Evolutionary conservation across 305 asterid species (phyloP).

Genomic region (Fraxinus xanthoxyloides): DNA sequence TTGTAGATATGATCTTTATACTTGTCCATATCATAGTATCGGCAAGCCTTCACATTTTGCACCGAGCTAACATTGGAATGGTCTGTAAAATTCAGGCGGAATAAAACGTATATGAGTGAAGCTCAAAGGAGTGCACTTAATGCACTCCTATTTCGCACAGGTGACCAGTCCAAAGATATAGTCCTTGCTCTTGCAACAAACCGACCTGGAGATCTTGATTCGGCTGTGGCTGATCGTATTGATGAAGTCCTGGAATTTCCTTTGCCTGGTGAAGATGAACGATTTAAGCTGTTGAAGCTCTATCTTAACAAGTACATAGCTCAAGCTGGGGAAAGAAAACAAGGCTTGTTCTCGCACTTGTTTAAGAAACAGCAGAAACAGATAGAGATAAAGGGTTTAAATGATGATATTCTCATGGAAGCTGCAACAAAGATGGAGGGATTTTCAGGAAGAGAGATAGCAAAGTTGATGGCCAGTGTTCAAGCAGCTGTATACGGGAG

Average conservation of each 20-base stretch:
- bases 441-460: conserved; percentile 91
- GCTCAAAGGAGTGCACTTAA: conserved; percentile 98
- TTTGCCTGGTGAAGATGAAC: conserved; percentile 84
- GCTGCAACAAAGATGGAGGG: conserved; percentile 74
- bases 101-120: conserved; percentile 94
- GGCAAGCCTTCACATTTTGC: not conserved
- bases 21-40: not conserved
- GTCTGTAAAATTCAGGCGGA: conserved; percentile 50
- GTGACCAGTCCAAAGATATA: conserved; percentile 91
- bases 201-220: conserved; percentile 91
- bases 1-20: not conserved
- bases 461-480: conserved; percentile 89
- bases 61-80: not conserved
- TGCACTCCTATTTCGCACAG: conserved; percentile 84
- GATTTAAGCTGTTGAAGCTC: conserved; percentile 69
- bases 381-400: conserved; percentile 68
- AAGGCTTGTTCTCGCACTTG: conserved; percentile 50
- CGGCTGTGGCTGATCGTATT: conserved; percentile 90
- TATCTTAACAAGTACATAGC: conserved; percentile 80
- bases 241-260: conserved; percentile 95
- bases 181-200: conserved; percentile 94
- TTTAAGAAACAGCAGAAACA: conserved; percentile 60
- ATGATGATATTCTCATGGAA: conserved; percentile 69
- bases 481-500: conserved; percentile 95
- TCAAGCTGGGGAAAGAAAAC: conserved; percentile 66